Evolutionary conservation across 495 filamentous ascomycete genomes (phyloP).

Genomic region (Penicillium manginii): DNA sequence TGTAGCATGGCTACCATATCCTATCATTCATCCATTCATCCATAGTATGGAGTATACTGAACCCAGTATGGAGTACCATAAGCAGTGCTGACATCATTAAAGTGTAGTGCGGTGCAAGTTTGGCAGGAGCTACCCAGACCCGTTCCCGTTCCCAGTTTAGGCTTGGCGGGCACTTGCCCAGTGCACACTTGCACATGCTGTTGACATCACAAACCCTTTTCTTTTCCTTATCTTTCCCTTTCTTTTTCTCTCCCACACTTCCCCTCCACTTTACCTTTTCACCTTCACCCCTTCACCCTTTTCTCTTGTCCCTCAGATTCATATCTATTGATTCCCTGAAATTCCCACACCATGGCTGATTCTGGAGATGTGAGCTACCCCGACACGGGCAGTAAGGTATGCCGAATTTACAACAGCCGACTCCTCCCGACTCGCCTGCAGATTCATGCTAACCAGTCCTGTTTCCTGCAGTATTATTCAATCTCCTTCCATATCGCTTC

Average conservation of each 20-base stretch:
- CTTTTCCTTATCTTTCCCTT: constrained; percentile 8
- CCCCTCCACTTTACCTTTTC: neutral
- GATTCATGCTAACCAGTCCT: constrained; percentile 17
- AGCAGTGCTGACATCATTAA: constrained; percentile 21
- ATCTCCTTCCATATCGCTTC: constrained; percentile 1
- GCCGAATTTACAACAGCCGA: constrained; percentile 20
- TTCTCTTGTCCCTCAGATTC: constrained; percentile 22
- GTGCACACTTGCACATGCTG: constrained; percentile 11
- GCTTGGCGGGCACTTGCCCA: neutral
- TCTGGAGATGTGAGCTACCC: constrained; percentile 49
- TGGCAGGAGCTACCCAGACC: constrained; percentile 7
- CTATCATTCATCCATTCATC: too few species aligned
- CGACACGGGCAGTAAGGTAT: constrained; percentile 50
- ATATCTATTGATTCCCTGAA: constrained; percentile 5
- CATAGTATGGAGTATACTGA: too few species aligned
- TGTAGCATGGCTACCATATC: too few species aligned
- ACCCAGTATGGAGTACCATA: too few species aligned
- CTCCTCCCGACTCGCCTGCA: constrained; percentile 13
- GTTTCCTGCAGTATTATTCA: constrained; percentile 12
- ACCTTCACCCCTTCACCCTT: constrained; percentile 8
- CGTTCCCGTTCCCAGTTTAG: too few species aligned
- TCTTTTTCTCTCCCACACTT: constrained; percentile 18
- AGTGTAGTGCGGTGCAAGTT: neutral
- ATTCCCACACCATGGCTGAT: constrained; percentile 30
- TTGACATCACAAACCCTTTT: constrained; percentile 21